Percentiles rank a stretch among this genome's conserved stretches.
Evolutionary conservation across 208 protist genomes (phyloP).

Genomic region (Jaenimonas drosophilae): DNA sequence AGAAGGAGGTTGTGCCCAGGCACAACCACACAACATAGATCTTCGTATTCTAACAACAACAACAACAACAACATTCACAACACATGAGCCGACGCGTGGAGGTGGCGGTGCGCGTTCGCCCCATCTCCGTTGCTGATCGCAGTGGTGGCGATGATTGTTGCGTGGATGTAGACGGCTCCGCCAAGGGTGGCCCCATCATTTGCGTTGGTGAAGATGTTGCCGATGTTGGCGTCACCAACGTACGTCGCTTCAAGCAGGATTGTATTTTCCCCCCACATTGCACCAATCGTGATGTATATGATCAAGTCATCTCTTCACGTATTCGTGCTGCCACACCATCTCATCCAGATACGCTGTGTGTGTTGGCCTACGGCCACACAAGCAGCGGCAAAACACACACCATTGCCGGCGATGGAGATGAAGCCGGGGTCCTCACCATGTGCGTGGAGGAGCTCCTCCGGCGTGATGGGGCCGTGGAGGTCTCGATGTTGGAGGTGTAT

Average conservation of each 20-base stretch:
- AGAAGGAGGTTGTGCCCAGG: too few species aligned
- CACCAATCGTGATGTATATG: constrained; percentile 58
- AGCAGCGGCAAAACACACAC: constrained; percentile 85
- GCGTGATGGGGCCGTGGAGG: constrained; percentile 65
- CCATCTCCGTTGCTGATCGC: too few species aligned
- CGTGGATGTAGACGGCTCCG: too few species aligned
- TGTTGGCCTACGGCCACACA: constrained; percentile 85
- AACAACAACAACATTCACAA: too few species aligned
- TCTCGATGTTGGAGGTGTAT: constrained; percentile 85
- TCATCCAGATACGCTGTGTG: constrained; percentile 74
- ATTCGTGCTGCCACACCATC: constrained; percentile 35
- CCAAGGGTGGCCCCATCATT: constrained; percentile 5
- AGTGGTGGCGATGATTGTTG: constrained; percentile 21
- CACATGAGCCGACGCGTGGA: constrained; percentile 48
- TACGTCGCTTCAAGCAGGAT: constrained; percentile 23
- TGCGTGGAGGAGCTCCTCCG: constrained; percentile 59
- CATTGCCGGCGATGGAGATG: constrained; percentile 55
- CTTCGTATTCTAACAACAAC: too few species aligned
- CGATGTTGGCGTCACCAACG: constrained; percentile 1
- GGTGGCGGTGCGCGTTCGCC: constrained; percentile 59
- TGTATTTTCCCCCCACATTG: constrained; percentile 21
- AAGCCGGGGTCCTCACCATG: constrained; percentile 60
- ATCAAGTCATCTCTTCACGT: constrained; percentile 36
- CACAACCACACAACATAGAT: too few species aligned
- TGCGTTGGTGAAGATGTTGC: constrained; percentile 12